Base-by-base conservation (phyloP, 2,329 filamentous ascomycete genomes). In the Trichophyton schoenleinii region DNA sequence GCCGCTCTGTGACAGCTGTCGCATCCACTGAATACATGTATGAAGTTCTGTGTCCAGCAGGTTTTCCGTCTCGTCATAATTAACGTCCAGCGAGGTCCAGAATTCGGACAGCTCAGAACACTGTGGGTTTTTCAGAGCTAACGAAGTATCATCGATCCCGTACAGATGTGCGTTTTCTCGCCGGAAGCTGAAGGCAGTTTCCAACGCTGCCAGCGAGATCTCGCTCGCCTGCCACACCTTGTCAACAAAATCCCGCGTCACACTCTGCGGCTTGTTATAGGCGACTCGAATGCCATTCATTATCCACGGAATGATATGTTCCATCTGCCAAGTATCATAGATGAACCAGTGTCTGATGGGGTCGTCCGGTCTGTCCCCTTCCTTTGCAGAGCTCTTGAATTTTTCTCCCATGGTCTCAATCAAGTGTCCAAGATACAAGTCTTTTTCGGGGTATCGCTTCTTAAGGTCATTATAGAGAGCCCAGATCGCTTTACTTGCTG, bases 321-420 rank as follows among this genome's bases (percentile, higher is more conserved):
- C 84, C 66, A 95, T 80, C 31, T 82, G 81, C 72, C 83, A 83
- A 36, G 91, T 79, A 68, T 91, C 88, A 66, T 87, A 81, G 64
- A 91, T 80, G 69, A 96, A 95, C 84, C 89, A 96, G 67, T 90
- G 85, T n/a, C 91, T 83, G 15, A 96, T 84, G 6, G 82, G 79
- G 69, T 96, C 90, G 8, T 86, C 82, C 70, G 94, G 87, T n/a
- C 85, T 86, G 22, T 80, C 79, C 42, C 83, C 82, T 34, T 79
- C 74, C 59, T 86, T 79, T 2, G 84, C 81, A 60, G 84, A 82
- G 25, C 85, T 85, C 74, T 89, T 91, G 66, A 88, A 86, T 59
- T 87, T 82, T 64, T 91, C 84, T 64, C 88, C 85, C 70, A 96
- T 87, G 65, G 83, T 87, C 62, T 85, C 83, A 57, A 95, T 83